These are phyloP conservation scores for Wakefieldia striispora DNA, from an alignment of 768 basidiomycete species.

Conservation along the genomic window DNA sequence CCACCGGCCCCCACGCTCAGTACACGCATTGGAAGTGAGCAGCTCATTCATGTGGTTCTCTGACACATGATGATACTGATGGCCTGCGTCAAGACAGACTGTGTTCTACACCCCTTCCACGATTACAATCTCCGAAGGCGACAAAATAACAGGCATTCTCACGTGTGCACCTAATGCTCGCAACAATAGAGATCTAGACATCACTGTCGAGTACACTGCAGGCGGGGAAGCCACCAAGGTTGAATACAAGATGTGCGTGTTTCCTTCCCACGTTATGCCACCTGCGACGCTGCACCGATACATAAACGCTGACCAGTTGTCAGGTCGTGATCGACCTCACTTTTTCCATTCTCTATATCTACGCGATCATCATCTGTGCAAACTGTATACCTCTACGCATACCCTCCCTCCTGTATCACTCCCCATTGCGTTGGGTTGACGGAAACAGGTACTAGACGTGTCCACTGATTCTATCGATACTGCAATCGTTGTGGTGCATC, in stretches of 20 bases:
- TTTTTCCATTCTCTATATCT: slow-evolving; percentile 4
- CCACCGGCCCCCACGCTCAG: slow-evolving; percentile 95
- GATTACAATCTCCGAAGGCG: slow-evolving; percentile 64
- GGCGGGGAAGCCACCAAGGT: slow-evolving; percentile 35
- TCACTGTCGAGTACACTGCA: slow-evolving; percentile 70
- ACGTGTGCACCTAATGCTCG: slow-evolving; percentile 84
- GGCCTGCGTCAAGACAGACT: slow-evolving; percentile 65
- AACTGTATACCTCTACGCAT: slow-evolving; percentile 12
- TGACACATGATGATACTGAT: neutral
- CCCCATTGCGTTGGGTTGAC: slow-evolving; percentile 8
- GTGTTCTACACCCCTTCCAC: slow-evolving; percentile 95
- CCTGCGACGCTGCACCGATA: slow-evolving; percentile 4
- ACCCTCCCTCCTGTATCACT: neutral
- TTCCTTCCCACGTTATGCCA: slow-evolving; percentile 21
- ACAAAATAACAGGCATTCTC: slow-evolving; percentile 70
- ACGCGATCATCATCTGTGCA: neutral
- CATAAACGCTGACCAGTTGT: slow-evolving; percentile 60
- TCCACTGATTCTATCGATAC: slow-evolving; percentile 4
- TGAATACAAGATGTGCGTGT: slow-evolving; percentile 85
- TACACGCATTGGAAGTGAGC: slow-evolving; percentile 97
- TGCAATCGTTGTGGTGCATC: neutral
- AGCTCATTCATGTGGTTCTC: neutral
- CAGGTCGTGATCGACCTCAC: slow-evolving; percentile 60
- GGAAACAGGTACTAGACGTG: slow-evolving; percentile 29
- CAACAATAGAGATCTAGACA: slow-evolving; percentile 96